Evolutionary conservation across 2,329 filamentous ascomycete species (phyloP), one percentile per base, ranked within the genome.

Genomic region (Aspergillus vadensis): DNA sequence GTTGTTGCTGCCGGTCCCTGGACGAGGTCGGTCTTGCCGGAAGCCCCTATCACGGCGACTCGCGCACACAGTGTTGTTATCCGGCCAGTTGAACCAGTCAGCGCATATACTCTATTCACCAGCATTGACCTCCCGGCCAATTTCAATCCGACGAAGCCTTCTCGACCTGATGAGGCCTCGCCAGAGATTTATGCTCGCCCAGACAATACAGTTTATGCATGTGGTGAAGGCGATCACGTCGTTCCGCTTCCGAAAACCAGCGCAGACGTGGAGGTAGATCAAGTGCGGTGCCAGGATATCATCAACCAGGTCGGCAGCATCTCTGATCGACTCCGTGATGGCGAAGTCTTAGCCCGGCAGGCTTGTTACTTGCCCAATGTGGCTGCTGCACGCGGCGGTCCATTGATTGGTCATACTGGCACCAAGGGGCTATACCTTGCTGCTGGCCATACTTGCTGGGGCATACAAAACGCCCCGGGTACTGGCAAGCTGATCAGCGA

Each of bases 381-480:
- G 61, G 78, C 74, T 57, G 78, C 76, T 21, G 76, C 70, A 10
- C 76, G 74, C 55, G 86, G 88, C n/a, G 87, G 86, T 0, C 94
- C 95, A 5, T 76, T 98, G 53, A 84, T 98, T 23, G 95, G 95
- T 0, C 80, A 83, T 56, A 93, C 92, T 7, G 84, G 85, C 2
- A 86, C 89, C 0, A 85, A 86, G 6, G 92, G 93, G 0, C 70
- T 98, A 47, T 88, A 90, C 74, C 81, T 98, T 61, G 95, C 95
- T 0, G 85, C 91, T 0, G 95, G 95, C 0, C 95, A 99, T 80
- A 97, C 92, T 1, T 98, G 94, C 79, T 99, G 95, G 95, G 95
- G 95, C 0, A 97, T 99, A 21, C 94, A 98, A 79, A 98, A 99
- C 78, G 92, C 88, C 0, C 93, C 94, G 1, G 95, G 85, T 1